Evolutionary conservation across 2,329 filamentous ascomycete genomes (phyloP), one percentile per base, ranked within the genome.

Genomic region (Simplicillium aogashimaense): DNA sequence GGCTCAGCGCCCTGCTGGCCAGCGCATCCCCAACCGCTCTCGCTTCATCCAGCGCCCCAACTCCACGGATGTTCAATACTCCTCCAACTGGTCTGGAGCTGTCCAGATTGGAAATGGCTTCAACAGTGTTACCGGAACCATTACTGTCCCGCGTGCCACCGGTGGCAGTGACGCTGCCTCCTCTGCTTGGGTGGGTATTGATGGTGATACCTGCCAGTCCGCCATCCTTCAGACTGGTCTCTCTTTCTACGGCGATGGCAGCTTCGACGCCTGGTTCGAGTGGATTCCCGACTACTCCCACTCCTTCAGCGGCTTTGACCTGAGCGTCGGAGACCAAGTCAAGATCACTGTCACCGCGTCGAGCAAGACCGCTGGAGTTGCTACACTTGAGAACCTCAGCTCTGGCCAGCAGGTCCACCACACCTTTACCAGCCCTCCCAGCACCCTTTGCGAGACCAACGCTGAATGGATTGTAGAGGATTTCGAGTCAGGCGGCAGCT

Each of bases 391-490:
- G 38, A 39, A 39, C 32, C 30, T 39, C 13, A 39, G 47, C 7
- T 76, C 65, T 2, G 73, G 73, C 35, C 53, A 72, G 51, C 64
- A 51, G 4, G 73, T 72, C 20, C 65, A 63, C 13, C 69, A 80
- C 57, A 65, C 59, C 4, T 69, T 79, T 54, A 59, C 50, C 32
- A 61, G 58, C 39, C 59, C 72, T 37, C 52, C 53, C 3, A 56
- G 55, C n/a, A 45, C 50, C 13, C 64, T 78, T 12, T 72, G 67
- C 50, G 63, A 74, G 50, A 67, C 68, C 49, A 77, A 77, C 45
- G 76, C 73, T 10, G 76, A 80, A 52, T 81, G 75, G 74, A 78
- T 80, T 47, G 73, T 79, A 12, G 75, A 79, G 58, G 57, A 54
- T n/a, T 59, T 59, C 43, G 45, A 53, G 37, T 39, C 44, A 2